Evolutionary conservation across 139 green algal genomes (phyloP).

Genomic region (Auxenochlorella pyrenoidosa): DNA sequence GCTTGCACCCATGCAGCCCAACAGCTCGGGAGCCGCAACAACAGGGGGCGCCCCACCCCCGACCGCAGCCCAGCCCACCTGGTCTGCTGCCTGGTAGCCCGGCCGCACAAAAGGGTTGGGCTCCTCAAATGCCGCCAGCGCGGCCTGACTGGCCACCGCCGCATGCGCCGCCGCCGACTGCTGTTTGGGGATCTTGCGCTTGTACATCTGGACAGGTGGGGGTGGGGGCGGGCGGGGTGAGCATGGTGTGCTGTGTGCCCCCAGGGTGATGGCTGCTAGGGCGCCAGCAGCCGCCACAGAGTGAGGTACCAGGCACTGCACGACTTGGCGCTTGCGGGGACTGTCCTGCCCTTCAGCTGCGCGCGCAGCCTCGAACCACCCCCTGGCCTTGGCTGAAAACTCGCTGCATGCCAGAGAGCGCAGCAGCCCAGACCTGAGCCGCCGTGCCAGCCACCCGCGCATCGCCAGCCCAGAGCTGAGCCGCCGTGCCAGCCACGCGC

Average conservation of each 20-base stretch:
- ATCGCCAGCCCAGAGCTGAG: neutral
- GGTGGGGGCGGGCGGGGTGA: neutral
- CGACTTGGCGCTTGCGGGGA: too few relatives aligned
- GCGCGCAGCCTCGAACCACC: too few relatives aligned
- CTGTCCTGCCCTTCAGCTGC: too few relatives aligned
- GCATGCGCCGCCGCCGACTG: neutral
- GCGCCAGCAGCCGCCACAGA: neutral
- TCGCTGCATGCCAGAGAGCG: too few relatives aligned
- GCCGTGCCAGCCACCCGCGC: too few relatives aligned
- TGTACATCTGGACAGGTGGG: conserved; percentile 16
- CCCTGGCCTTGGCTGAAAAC: too few relatives aligned
- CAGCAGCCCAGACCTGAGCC: too few relatives aligned
- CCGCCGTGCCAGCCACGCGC: neutral
- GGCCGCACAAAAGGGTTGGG: conserved; percentile 32
- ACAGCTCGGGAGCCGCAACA: too few relatives aligned
- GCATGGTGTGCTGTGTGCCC: neutral
- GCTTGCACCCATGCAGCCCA: too few relatives aligned
- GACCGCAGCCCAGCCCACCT: neutral
- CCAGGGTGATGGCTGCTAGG: neutral
- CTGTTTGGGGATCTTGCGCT: conserved; percentile 29
- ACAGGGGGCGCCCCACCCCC: too few relatives aligned
- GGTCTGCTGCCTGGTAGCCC: conserved; percentile 28
- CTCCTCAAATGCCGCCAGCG: conserved; percentile 18
- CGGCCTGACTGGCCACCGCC: conserved; percentile 16
- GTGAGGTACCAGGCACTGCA: neutral